Evolutionary conservation across 805 yeast genomes (phyloP).

Genomic region (Maudiozyma serrabonitensis): DNA sequence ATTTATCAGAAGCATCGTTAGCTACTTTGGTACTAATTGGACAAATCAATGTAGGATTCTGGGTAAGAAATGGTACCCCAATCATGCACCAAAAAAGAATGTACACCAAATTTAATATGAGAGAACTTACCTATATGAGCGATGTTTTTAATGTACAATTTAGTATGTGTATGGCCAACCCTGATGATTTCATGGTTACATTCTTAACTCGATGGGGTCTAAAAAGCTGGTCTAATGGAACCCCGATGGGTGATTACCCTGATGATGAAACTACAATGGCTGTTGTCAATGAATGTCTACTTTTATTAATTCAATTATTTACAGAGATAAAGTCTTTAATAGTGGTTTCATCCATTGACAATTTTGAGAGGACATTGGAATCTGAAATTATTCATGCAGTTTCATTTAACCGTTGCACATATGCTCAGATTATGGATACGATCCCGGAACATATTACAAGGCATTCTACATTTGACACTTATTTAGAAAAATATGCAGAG

Average conservation of each 20-base stretch:
- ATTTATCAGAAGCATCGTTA: slow-evolving; percentile 54
- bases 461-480: slow-evolving; percentile 64
- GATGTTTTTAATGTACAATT: slow-evolving; percentile 67
- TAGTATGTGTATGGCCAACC: slow-evolving; percentile 44
- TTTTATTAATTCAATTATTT: slow-evolving; percentile 55
- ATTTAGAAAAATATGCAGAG: slow-evolving; percentile 47
- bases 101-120: slow-evolving; percentile 64
- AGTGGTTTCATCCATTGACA: slow-evolving; percentile 39
- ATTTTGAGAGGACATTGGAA: slow-evolving; percentile 41
- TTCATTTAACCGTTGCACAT: slow-evolving; percentile 66
- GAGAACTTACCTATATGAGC: slow-evolving; percentile 75
- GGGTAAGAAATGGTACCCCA: slow-evolving; percentile 91
- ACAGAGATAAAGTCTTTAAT: slow-evolving; percentile 56
- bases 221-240: slow-evolving; percentile 40
- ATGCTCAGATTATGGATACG: slow-evolving; percentile 54
- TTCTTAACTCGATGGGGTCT: slow-evolving; percentile 65
- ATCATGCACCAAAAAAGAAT: slow-evolving; percentile 70
- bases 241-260: slow-evolving; percentile 34
- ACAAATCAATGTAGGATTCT: slow-evolving; percentile 78
- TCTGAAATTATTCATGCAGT: slow-evolving; percentile 74
- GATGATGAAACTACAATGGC: slow-evolving; percentile 37
- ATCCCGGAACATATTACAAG: slow-evolving; percentile 69
- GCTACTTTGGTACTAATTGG: slow-evolving; percentile 68
- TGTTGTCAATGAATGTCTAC: slow-evolving; percentile 72
- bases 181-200: slow-evolving; percentile 47